Conservation (phyloP, 192 early-diverging fungal genomes). For the Coemansia sp. region DNA sequence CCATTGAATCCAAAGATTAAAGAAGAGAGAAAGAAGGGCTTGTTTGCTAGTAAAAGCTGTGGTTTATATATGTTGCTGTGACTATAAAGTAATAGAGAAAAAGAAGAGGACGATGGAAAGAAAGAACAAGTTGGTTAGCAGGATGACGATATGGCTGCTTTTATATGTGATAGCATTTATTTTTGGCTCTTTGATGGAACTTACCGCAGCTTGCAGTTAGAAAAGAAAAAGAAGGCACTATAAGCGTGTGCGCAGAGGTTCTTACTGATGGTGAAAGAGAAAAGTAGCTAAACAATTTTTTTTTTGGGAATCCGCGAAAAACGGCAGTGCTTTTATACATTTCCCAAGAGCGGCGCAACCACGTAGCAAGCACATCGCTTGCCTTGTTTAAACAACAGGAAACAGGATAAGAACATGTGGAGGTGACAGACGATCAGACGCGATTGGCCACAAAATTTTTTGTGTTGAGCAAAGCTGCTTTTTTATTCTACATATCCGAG, state of each 20-base stretch:
- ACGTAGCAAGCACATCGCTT: too few relatives aligned
- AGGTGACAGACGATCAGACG: neutral
- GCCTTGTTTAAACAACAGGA: neutral
- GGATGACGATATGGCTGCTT: neutral
- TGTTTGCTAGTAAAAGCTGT: neutral
- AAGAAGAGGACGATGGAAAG: neutral
- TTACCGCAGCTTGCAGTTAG: too few relatives aligned
- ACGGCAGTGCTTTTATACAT: too few relatives aligned
- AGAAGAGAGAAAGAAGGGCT: neutral
- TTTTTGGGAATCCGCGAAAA: too few relatives aligned
- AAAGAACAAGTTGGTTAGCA: neutral
- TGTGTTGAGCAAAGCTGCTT: neutral
- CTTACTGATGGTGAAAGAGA: too few relatives aligned
- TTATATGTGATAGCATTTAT: neutral
- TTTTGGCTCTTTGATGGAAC: too few relatives aligned
- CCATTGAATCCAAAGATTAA: slow-evolving; percentile 31
- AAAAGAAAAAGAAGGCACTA: too few relatives aligned
- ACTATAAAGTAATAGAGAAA: neutral
- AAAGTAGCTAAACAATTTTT: too few relatives aligned
- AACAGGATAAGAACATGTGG: neutral
- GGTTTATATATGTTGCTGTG: neutral
- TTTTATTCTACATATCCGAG: too few relatives aligned
- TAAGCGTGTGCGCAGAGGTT: too few relatives aligned
- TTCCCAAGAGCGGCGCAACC: too few relatives aligned
- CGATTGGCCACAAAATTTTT: neutral